Conservation (phyloP, 331 rosid species). For the Pyracantha coccinea region DNA sequence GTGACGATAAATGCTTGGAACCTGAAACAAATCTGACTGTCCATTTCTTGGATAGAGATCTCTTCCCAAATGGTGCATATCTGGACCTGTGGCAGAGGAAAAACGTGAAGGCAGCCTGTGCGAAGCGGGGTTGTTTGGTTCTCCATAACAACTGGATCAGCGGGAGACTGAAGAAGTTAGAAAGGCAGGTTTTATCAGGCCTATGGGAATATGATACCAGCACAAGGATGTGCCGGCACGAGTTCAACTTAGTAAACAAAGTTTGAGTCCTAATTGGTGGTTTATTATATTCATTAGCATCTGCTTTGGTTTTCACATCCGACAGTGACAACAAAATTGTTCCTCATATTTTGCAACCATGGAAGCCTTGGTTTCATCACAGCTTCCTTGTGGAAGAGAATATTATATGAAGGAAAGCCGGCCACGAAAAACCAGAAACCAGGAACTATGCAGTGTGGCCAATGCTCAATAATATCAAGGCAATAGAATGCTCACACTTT, state of each 20-base stretch:
- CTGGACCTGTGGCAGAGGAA: conserved; percentile 56
- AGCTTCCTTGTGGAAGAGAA: conserved; percentile 7
- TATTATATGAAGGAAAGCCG: conserved; percentile 32
- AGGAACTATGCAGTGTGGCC: neutral
- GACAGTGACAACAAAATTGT: neutral
- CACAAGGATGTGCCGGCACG: conserved; percentile 69
- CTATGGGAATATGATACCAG: conserved; percentile 75
- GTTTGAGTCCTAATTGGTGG: conserved; percentile 23
- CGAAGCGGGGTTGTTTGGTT: conserved; percentile 55
- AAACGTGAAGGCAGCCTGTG: conserved; percentile 48
- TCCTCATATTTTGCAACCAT: conserved; percentile 12
- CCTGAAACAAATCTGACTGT: conserved; percentile 81
- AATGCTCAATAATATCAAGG: conserved; percentile 1
- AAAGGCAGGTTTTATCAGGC: conserved; percentile 73
- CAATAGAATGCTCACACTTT: conserved; percentile 8
- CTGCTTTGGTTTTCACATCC: conserved; percentile 26
- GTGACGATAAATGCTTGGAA: conserved; percentile 52
- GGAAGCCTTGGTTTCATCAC: conserved; percentile 41
- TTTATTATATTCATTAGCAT: conserved; percentile 20
- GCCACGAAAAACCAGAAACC: conserved; percentile 15
- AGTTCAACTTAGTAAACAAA: conserved; percentile 17
- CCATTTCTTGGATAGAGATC: conserved; percentile 76
- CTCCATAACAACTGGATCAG: conserved; percentile 91
- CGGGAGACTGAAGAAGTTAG: conserved; percentile 83
- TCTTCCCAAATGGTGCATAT: conserved; percentile 91